Evolutionary conservation across 192 early-diverging fungal species (phyloP).

Genomic region (Lobosporangium transversale): DNA sequence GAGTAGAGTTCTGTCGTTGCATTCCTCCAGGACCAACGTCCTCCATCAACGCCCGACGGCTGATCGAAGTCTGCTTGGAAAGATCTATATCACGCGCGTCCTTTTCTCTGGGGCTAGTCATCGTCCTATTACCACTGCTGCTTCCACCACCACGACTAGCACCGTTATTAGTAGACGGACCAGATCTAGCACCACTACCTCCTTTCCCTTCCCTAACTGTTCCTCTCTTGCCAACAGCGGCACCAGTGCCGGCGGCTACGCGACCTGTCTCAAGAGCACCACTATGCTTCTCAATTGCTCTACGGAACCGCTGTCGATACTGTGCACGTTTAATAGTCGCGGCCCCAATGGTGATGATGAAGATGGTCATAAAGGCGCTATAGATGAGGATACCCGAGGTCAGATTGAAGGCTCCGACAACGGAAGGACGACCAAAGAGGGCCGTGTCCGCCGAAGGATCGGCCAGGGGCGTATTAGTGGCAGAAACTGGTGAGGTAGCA

Average conservation of each 20-base stretch:
- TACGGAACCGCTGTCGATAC: background rate
- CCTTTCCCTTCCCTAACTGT: constrained; percentile 1
- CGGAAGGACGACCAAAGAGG: constrained; percentile 13
- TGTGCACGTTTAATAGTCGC: constrained; percentile 14
- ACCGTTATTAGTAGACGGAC: background rate
- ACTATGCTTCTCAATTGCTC: background rate
- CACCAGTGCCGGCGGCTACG: background rate
- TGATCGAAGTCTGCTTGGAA: constrained; percentile 5
- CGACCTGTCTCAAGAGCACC: background rate
- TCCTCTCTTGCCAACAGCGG: background rate
- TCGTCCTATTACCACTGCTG: too few relatives aligned
- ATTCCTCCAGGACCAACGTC: constrained; percentile 5
- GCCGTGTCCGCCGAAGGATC: background rate
- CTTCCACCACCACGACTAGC: background rate
- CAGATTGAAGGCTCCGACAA: constrained; percentile 19
- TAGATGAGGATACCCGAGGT: constrained; percentile 23
- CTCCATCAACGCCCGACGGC: background rate
- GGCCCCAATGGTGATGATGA: background rate
- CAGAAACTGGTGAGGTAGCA: background rate
- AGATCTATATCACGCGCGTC: background rate
- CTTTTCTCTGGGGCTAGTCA: background rate
- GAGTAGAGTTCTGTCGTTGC: background rate
- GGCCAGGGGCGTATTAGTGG: background rate
- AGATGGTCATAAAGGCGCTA: constrained; percentile 1
- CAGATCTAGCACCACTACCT: background rate